phyloP scores from a whole-genome alignment of 2,329 filamentous ascomycete genomes.

The Whalleya microplaca region DNA sequence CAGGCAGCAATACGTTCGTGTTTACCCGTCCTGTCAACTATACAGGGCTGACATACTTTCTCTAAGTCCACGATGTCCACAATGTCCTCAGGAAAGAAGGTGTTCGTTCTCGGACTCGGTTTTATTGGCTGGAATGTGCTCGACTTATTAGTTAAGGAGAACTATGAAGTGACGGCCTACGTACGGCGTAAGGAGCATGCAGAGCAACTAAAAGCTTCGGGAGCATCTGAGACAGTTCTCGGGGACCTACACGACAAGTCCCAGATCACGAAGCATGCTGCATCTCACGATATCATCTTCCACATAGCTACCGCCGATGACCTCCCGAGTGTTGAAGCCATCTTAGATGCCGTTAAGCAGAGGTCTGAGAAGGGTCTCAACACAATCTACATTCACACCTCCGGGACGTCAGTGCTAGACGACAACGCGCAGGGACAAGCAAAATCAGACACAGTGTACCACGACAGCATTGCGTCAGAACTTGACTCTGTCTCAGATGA shows the following conservation, averaged over 20 bases:
- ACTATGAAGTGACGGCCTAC: conserved; percentile 46
- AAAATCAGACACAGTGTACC: conserved; percentile 45
- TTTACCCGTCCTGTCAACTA: no score
- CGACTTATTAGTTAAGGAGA: conserved; percentile 45
- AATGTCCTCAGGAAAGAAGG: conserved; percentile 34
- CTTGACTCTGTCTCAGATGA: conserved; percentile 46
- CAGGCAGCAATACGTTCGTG: not conserved
- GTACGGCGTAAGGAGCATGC: conserved; percentile 45
- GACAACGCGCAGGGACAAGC: conserved; percentile 41
- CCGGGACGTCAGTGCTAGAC: conserved; percentile 45
- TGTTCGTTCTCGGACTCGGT: conserved; percentile 50
- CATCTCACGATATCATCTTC: conserved; percentile 47
- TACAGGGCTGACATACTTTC: no score
- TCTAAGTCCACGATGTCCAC: not conserved
- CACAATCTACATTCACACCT: conserved; percentile 55
- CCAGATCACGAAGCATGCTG: conserved; percentile 42
- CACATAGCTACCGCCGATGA: conserved; percentile 56
- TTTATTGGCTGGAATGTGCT: conserved; percentile 53
- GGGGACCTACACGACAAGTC: conserved; percentile 46
- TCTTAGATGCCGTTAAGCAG: conserved; percentile 47
- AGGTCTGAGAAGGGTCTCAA: conserved; percentile 40
- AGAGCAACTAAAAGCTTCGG: conserved; percentile 40
- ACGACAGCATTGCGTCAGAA: conserved; percentile 43
- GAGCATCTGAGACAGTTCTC: conserved; percentile 40
- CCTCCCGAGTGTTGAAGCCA: conserved; percentile 47